Percentiles rank a stretch among this genome's conserved stretches.
Evolutionary conservation across 2,329 filamentous ascomycete genomes (phyloP).

Genomic region (Aspergillus quadrilineatus): DNA sequence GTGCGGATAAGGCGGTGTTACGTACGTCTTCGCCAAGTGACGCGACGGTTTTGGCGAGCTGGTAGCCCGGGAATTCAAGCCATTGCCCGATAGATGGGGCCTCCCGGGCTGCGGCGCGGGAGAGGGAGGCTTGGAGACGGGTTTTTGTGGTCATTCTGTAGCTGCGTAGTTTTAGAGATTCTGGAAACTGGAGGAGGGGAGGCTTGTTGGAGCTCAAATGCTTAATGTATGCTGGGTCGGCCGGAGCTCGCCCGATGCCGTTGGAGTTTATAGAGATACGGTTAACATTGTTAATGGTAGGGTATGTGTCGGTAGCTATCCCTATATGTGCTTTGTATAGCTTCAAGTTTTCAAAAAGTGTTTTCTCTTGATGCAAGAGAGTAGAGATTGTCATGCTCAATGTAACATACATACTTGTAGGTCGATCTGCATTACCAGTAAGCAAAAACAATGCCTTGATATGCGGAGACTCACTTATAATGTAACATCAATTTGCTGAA

Average conservation of each 20-base stretch:
- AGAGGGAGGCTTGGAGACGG: neutral
- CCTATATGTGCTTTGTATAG: neutral
- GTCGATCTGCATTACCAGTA: neutral
- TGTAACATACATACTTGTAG: too few relatives aligned
- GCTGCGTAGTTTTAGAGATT: neutral
- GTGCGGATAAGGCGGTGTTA: neutral
- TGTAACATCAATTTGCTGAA: neutral
- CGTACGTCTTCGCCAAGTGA: conserved; percentile 1
- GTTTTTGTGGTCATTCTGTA: neutral
- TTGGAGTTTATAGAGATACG: neutral
- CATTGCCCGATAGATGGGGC: conserved; percentile 1
- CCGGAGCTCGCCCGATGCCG: neutral
- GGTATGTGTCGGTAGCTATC: neutral
- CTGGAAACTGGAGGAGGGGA: neutral
- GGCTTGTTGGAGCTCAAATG: neutral
- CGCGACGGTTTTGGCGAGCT: neutral
- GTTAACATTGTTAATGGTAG: neutral
- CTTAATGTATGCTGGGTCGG: neutral
- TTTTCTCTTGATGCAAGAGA: too few relatives aligned
- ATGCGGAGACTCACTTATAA: neutral
- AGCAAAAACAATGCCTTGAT: neutral
- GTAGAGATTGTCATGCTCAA: too few relatives aligned
- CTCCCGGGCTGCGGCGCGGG: neutral
- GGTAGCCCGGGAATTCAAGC: conserved; percentile 8
- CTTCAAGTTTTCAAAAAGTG: neutral